A percentile compares a stretch with the other conserved stretches of the same genome.
Evolutionary conservation across 768 basidiomycete genomes (phyloP).

Genomic region (Phlebiopsis flavidoalba): DNA sequence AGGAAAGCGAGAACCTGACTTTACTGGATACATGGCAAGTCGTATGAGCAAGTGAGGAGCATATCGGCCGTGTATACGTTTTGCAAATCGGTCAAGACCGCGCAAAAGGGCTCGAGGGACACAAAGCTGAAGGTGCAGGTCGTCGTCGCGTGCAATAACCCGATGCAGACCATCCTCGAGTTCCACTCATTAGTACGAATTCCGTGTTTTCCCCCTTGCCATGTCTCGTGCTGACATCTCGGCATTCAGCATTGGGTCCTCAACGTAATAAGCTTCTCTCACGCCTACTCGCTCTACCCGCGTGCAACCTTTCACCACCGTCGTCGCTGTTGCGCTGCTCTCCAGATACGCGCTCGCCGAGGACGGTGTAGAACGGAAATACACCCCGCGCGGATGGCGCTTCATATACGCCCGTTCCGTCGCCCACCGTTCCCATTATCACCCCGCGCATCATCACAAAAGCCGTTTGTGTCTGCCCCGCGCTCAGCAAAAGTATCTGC

Average conservation of each 20-base stretch:
- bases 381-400: constrained; percentile 33
- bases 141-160: constrained; percentile 28
- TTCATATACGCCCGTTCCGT: constrained; percentile 12
- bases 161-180: constrained; percentile 33
- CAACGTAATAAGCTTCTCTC: constrained; percentile 38
- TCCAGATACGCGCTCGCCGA: not conserved
- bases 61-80: constrained; percentile 31
- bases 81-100: constrained; percentile 10
- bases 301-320: constrained; percentile 33
- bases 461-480: too few species aligned
- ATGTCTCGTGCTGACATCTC: too few species aligned
- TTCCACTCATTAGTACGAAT: constrained; percentile 45
- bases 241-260: constrained; percentile 33
- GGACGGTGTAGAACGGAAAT: constrained; percentile 27
- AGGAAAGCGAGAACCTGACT: not conserved
- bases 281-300: constrained; percentile 34
- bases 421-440: not conserved
- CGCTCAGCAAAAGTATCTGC: too few species aligned
- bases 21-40: too few species aligned
- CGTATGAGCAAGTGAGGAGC: constrained; percentile 20
- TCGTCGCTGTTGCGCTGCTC: constrained; percentile 19
- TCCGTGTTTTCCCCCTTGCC: not conserved
- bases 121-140: constrained; percentile 32
- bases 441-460: not conserved
- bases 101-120: not conserved